phyloP scores from a whole-genome alignment of 371 early-diverging fungal genomes.

The Chytridiales sp. region DNA sequence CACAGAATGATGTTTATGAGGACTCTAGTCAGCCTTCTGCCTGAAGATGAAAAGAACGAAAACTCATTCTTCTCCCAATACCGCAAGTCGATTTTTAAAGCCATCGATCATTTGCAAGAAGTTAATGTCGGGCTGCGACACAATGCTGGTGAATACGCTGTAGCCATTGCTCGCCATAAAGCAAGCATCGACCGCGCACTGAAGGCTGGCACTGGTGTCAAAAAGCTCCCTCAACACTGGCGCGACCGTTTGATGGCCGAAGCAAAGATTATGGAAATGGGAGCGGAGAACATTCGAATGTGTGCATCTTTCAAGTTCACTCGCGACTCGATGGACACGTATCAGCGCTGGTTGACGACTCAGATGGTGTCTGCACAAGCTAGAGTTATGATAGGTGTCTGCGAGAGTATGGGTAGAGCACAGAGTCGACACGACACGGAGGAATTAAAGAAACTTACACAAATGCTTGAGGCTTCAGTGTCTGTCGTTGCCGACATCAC shows the following conservation, averaged over 20 bases:
- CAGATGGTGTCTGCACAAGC: too few relatives aligned
- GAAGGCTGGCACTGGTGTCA: neutral
- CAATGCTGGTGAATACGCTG: slow-evolving; percentile 14
- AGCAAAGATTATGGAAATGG: neutral
- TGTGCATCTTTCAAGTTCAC: neutral
- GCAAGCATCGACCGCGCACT: neutral
- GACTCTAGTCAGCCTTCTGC: neutral
- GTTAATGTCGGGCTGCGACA: slow-evolving; percentile 25
- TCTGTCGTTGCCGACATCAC: neutral
- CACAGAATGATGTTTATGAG: neutral
- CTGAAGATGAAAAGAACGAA: neutral
- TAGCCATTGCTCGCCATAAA: slow-evolving; percentile 14
- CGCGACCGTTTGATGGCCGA: neutral
- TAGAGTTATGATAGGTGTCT: too few relatives aligned
- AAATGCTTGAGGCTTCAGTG: neutral
- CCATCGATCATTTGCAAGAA: slow-evolving; percentile 9
- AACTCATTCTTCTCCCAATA: slow-evolving; percentile 3
- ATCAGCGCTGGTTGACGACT: neutral
- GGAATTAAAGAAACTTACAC: neutral
- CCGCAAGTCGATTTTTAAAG: neutral
- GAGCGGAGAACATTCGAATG: neutral
- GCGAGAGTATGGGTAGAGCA: too few relatives aligned
- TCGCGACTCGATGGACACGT: neutral
- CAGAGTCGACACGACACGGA: too few relatives aligned
- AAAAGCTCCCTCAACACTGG: neutral